Evolutionary conservation across 805 yeast species (phyloP).

Genomic region (Debaryomyces tyrocola): DNA sequence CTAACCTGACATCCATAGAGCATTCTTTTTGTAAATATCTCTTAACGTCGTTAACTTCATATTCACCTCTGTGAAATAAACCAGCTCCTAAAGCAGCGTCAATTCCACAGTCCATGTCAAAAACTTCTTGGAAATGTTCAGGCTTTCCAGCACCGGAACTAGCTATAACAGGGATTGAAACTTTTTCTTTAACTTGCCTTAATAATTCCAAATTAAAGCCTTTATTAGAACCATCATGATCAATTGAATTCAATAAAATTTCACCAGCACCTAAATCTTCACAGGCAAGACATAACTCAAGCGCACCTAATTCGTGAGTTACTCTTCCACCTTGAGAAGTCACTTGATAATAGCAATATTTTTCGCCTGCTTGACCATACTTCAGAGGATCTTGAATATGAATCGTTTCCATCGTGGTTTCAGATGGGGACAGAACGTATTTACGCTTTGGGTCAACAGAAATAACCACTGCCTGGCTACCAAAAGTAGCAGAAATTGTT

Average conservation of each 20-base stretch:
- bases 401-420: conserved; percentile 62
- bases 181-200: conserved; percentile 71
- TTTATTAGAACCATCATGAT: conserved; percentile 93
- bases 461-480: conserved; percentile 95
- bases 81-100: conserved; percentile 99
- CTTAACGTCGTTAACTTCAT: conserved; percentile 83
- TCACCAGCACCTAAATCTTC: conserved; percentile 97
- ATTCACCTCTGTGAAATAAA: conserved; percentile 95
- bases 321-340: conserved; percentile 97
- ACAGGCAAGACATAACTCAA: conserved; percentile 83
- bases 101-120: conserved; percentile 65
- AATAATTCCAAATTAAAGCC: conserved; percentile 91
- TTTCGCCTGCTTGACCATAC: conserved; percentile 84
- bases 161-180: conserved; percentile 90
- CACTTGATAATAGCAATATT: conserved; percentile 90
- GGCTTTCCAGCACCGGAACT: conserved; percentile 98
- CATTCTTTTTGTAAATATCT: conserved; percentile 56
- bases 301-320: conserved; percentile 80
- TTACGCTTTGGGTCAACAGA: conserved; percentile 96
- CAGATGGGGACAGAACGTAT: conserved; percentile 63
- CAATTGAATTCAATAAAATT: conserved; percentile 87
- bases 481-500: conserved; percentile 87
- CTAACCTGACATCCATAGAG: conserved; percentile 69
- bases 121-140: conserved; percentile 85
- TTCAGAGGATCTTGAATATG: conserved; percentile 50